Evolutionary conservation across 306 rosid genomes (phyloP).

Genomic region (Dalbergia cochinchinensis): DNA sequence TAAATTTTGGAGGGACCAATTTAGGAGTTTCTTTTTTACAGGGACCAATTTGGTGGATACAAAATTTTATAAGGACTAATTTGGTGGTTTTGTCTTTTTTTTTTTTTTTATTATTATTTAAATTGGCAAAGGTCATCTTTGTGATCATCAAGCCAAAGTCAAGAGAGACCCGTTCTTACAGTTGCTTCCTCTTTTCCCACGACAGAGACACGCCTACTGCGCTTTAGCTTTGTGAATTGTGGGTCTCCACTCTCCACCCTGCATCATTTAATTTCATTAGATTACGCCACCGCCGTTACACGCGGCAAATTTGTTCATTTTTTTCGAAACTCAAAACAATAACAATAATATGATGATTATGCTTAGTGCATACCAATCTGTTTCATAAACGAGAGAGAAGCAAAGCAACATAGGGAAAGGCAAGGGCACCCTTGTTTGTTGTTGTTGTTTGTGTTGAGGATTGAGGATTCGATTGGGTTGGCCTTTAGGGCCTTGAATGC

Average conservation of each 20-base stretch:
- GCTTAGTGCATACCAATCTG: neutral
- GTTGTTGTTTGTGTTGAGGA: neutral
- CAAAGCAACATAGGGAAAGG: slow-evolving; percentile 17
- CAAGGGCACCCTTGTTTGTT: slow-evolving; percentile 3
- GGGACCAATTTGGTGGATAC: too few species aligned
- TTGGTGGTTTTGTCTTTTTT: too few species aligned
- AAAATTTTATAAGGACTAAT: too few species aligned
- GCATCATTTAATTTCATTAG: neutral
- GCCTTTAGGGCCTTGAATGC: slow-evolving; percentile 38
- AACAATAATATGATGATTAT: neutral
- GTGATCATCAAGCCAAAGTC: slow-evolving; percentile 35
- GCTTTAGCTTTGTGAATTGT: slow-evolving; percentile 12
- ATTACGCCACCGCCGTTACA: slow-evolving; percentile 39
- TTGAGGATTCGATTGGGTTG: neutral
- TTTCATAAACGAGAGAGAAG: neutral
- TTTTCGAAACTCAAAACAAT: neutral
- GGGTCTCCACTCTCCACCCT: slow-evolving; percentile 35
- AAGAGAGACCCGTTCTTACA: slow-evolving; percentile 18
- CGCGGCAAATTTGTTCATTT: slow-evolving; percentile 1
- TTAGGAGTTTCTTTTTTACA: too few species aligned
- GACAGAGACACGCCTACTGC: slow-evolving; percentile 30
- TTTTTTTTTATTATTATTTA: too few species aligned
- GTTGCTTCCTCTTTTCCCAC: neutral
- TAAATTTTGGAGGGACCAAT: too few species aligned
- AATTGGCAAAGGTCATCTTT: too few species aligned